Evolutionary conservation across 495 filamentous ascomycete species (phyloP).

Genomic region (Penicillium chermesinum): DNA sequence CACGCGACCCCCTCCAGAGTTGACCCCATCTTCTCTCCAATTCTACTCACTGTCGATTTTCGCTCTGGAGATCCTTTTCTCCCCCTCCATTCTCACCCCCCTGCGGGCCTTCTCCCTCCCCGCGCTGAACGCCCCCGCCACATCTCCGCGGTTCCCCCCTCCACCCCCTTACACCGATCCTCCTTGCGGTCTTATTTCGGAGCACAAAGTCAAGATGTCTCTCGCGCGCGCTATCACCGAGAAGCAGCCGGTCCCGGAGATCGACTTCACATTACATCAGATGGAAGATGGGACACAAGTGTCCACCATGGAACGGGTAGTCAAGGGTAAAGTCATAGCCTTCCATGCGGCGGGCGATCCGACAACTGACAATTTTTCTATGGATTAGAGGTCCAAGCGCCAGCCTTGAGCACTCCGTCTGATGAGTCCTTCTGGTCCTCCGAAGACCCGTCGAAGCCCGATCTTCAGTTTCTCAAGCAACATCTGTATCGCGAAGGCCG

Average conservation of each 20-base stretch:
- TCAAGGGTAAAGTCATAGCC: slow-evolving; percentile 68
- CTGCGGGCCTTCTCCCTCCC: slow-evolving; percentile 14
- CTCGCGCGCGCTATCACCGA: slow-evolving; percentile 73
- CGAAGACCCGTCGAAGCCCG: slow-evolving; percentile 79
- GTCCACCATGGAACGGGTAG: slow-evolving; percentile 89
- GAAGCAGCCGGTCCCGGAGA: slow-evolving; percentile 92
- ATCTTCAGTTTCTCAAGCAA: slow-evolving; percentile 91
- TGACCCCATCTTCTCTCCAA: neutral
- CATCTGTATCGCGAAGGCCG: slow-evolving; percentile 97
- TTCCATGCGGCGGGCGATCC: neutral
- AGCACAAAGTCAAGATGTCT: slow-evolving; percentile 32
- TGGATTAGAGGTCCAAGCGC: slow-evolving; percentile 83
- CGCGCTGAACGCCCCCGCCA: slow-evolving; percentile 15
- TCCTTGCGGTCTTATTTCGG: neutral
- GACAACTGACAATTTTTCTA: slow-evolving; percentile 13
- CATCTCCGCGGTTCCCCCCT: slow-evolving; percentile 17
- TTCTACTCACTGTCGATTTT: neutral
- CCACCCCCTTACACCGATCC: slow-evolving; percentile 19
- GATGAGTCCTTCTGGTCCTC: slow-evolving; percentile 76
- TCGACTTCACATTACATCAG: slow-evolving; percentile 94
- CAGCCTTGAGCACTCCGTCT: slow-evolving; percentile 82
- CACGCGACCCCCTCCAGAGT: slow-evolving; percentile 8
- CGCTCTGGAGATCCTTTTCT: neutral
- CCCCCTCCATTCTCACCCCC: slow-evolving; percentile 4
- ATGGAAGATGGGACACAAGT: slow-evolving; percentile 97